Conservation (phyloP, 148 eudicot species). For the Spergularia marina region DNA sequence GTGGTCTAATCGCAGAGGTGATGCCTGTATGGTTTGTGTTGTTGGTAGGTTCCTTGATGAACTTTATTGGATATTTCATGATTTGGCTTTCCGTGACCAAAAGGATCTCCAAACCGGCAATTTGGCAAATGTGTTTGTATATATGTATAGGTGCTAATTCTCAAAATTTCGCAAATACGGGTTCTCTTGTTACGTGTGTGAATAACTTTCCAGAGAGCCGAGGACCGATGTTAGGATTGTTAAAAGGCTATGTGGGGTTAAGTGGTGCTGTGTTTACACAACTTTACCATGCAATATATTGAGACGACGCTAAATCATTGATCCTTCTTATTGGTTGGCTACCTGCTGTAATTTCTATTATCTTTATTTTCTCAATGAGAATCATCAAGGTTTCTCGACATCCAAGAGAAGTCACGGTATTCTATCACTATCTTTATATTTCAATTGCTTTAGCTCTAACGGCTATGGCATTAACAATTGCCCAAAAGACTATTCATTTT, state of each 20-base stretch:
- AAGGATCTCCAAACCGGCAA: constrained; percentile 26
- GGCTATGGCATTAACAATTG: too few species aligned
- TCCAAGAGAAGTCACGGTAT: constrained; percentile 31
- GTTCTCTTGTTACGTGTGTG: constrained; percentile 34
- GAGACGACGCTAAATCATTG: constrained; percentile 29
- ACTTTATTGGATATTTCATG: constrained; percentile 51
- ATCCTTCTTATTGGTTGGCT: constrained; percentile 37
- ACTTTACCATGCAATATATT: constrained; percentile 34
- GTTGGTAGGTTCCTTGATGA: constrained; percentile 38
- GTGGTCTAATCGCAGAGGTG: constrained; percentile 50
- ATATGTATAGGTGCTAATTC: constrained; percentile 46
- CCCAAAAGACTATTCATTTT: too few species aligned
- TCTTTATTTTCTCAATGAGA: constrained; percentile 25
- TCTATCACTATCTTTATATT: constrained; percentile 33
- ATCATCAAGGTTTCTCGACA: constrained; percentile 24
- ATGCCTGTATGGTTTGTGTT: constrained; percentile 46
- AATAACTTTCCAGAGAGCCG: constrained; percentile 39
- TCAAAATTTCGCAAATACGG: constrained; percentile 38
- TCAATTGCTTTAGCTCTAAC: constrained; percentile 22
- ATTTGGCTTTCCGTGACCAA: constrained; percentile 44
- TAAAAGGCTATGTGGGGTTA: constrained; percentile 38
- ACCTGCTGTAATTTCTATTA: constrained; percentile 31
- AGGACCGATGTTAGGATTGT: constrained; percentile 33
- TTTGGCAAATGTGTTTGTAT: constrained; percentile 49
- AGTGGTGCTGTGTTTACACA: constrained; percentile 43